Base-by-base conservation (phyloP, 129 eudicot genomes). In the Calendula officinalis region DNA sequence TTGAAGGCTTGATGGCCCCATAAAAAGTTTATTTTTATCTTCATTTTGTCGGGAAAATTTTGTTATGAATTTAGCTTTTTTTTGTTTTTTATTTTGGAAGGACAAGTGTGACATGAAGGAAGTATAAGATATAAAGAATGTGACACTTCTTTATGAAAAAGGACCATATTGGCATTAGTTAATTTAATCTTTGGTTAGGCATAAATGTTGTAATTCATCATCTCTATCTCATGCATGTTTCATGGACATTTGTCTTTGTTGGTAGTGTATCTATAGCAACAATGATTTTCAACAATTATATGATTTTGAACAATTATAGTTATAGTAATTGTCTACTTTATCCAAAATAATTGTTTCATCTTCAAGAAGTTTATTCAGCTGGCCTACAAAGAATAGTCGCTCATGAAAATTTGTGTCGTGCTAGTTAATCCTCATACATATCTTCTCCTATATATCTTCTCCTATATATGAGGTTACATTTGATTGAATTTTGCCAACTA, bases 1-100 rank as follows among this genome's bases (percentile, higher is more conserved):
- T 91, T 9, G 97, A 87, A 67, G 83, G 97, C 54, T 82, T 91
- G 34, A 91, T 91, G 95, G 97, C 95, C 47, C 97, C 97, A 12
- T 90, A 67, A 50, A 70, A 48, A 22, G 34, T 16, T 44, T 45
- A 13, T 41, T 62, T 62, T 11, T 7, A 30, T 63, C 30, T 30
- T 32, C 10, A 22, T 42, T 9, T 53, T 48, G 35, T 38, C 41
- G 3, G 27, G 39, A 16, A 35, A 50, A 71, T 56, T 68, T 56
- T 69, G 58, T 44, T 68, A 10, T 45, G 66, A 44, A 45, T 69
- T 56, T 68, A 56, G 66, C 37, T 49, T 17, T 50, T 35, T 56
- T 10, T 17, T 14, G 22, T 56, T 67, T 54, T 15, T 17, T 50
- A 14, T 45, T 64, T 46, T 48, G 40, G 42, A 66, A 66, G 61